Base-by-base conservation (phyloP, 768 basidiomycete species). In the Chalciporus pseudorubinellus region DNA sequence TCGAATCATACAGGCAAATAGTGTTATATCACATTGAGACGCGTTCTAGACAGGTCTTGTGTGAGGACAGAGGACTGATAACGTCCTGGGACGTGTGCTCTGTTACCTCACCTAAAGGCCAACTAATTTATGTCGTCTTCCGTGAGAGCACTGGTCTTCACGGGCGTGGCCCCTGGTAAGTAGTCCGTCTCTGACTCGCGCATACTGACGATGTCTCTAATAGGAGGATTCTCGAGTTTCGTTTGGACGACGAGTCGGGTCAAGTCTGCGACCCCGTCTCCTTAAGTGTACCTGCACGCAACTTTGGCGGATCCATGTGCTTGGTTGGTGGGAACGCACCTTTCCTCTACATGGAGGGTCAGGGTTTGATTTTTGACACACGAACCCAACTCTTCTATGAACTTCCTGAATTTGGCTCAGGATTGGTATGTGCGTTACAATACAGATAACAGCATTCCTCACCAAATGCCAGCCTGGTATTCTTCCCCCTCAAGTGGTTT, bases 351-450 rank as follows among this genome's bases (percentile, higher is more conserved):
- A 20, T 50, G 21, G 12, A 12, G 14, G 33, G 19, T 48, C 24
- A 21, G 20, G 13, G 11, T 16, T 22, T 40, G 18, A 22, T 40
- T 12, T 40, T 19, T 10, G 39, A 40, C 20, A 40, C 21, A 9
- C 39, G 39, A 19, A 40, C 39, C 21, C 39, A 20, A 20, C 10
- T 20, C 18, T 40, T 40, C 12, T 40, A 40, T 11, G 21, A 20
- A 13, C 21, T 40, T 9, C 39, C 39, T 6, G 10, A 19, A 14
- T 40, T 40, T 8, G 12, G 19, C 39, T 21, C 39, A 20, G 39
- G 11, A 21, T 1, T 40, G 18, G 38, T 39, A 20, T 12, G 38
- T 39, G 78, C 4, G 7, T 31, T 4, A 31, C 10, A 2, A 11
- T 2, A 11, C 4, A 11, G 10, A 31, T 31, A 11, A 4, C 29